Base-by-base conservation (phyloP, 2,329 filamentous ascomycete species). In the Dactylellina drechsleri region DNA sequence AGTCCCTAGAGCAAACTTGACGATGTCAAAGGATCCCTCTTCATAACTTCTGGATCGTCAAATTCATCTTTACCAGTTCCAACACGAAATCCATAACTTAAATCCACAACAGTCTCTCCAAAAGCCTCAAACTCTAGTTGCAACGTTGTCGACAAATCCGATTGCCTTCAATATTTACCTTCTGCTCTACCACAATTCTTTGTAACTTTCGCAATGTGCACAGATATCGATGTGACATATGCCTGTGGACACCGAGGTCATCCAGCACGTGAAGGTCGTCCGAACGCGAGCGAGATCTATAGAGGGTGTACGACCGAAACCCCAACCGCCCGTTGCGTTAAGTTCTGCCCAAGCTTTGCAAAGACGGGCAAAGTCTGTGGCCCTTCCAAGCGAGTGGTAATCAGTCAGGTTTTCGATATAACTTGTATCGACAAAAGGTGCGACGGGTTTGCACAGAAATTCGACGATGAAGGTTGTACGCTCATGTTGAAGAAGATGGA, bases 201-300 rank as follows among this genome's bases (percentile, higher is more conserved):
- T 23, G 23, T 2, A 23, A 23, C 4, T 23, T 23, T 4, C 23
- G 23, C 23, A 23, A 75, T 75, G 70, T 75, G 70, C 15, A 75
- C 70, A 1, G 70, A 75, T 12, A 67, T 64, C 26, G 70, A 75
- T 18, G 16, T 67, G n/a, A 45, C 18, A 31, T 75, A 64, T n/a
- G 70, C 62, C 57, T 75, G 70, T 20, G 70, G 70, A 8, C 70
- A 75, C 43, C 41, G 58, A 26, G 40, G 18, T 4, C 45, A 50
- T 4, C 56, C 57, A 6, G 70, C 43, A 7, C 43, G 70, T 23
- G 8, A 43, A 4, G 50, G 31, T 4, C 1, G 18, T 8, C 54
- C 70, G 0, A 23, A 64, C 1, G 26, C 36, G n/a, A 18, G 15
- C n/a, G 49, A 15, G 13, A 57, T 64, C 13, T 74, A 74, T 13